phyloP scores from a whole-genome alignment of 2,329 filamentous ascomycete species.

The Metarhizium humberi region DNA sequence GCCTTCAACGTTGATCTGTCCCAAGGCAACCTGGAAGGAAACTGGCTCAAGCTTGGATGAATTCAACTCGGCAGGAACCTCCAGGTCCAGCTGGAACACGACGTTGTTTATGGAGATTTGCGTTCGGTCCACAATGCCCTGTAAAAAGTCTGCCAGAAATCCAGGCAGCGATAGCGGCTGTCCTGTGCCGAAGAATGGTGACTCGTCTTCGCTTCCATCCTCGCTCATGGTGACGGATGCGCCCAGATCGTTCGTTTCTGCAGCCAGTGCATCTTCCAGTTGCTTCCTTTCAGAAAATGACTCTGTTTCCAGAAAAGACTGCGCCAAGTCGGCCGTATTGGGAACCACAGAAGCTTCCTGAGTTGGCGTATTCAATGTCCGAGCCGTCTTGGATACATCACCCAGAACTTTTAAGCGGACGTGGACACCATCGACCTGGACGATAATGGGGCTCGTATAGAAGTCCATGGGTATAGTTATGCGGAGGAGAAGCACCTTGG shows the following conservation, averaged over 20 bases:
- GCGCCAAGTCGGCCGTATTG: slow-evolving; percentile 62
- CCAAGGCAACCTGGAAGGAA: slow-evolving; percentile 56
- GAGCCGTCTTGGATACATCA: slow-evolving; percentile 32
- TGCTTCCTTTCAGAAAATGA: slow-evolving; percentile 55
- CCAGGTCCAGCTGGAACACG: slow-evolving; percentile 55
- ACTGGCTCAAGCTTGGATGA: slow-evolving; percentile 42
- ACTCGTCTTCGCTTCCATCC: slow-evolving; percentile 53
- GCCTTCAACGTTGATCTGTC: slow-evolving; percentile 57
- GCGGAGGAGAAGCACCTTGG: slow-evolving; percentile 66
- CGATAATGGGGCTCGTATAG: slow-evolving; percentile 71
- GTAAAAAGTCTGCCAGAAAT: slow-evolving; percentile 63
- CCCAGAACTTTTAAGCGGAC: slow-evolving; percentile 50
- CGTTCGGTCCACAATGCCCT: slow-evolving; percentile 64
- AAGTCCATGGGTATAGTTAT: slow-evolving; percentile 83
- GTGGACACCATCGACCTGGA: slow-evolving; percentile 75
- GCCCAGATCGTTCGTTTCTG: slow-evolving; percentile 52
- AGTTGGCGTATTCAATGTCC: slow-evolving; percentile 16
- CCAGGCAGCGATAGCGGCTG: slow-evolving; percentile 58
- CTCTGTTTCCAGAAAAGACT: slow-evolving; percentile 69
- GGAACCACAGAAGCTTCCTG: slow-evolving; percentile 40
- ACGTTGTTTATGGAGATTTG: slow-evolving; percentile 58
- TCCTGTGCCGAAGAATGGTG: slow-evolving; percentile 56
- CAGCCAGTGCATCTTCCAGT: slow-evolving; percentile 58
- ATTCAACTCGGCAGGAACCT: slow-evolving; percentile 40
- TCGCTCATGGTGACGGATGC: slow-evolving; percentile 53